Evolutionary conservation across 1,284 basidiomycete species (phyloP).

Genomic region (Boletus semigastroideus): DNA sequence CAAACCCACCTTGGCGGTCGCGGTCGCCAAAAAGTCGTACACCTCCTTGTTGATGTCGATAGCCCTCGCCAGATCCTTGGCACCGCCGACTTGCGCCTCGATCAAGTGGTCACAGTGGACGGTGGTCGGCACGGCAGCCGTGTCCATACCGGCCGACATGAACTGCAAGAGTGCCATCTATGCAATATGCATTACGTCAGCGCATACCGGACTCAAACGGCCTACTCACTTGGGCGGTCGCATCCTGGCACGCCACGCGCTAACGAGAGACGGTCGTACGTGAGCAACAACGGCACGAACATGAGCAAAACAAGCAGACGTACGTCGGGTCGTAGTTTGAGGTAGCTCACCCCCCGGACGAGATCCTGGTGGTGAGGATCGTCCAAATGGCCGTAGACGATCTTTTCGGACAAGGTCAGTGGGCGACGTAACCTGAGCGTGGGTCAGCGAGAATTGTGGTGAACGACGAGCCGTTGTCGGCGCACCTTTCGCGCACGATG

Average conservation of each 20-base stretch:
- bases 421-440: constrained; percentile 80
- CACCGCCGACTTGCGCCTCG: constrained; percentile 94
- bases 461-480: constrained; percentile 12
- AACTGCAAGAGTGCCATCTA: constrained; percentile 99
- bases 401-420: constrained; percentile 96
- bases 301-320: constrained; percentile 29
- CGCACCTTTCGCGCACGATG: constrained; percentile 78
- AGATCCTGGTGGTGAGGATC: constrained; percentile 92
- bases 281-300: too few relatives aligned
- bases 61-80: constrained; percentile 91
- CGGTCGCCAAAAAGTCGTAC: constrained; percentile 98
- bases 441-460: background rate
- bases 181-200: constrained; percentile 47
- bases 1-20: constrained; percentile 81
- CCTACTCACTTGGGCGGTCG: constrained; percentile 83
- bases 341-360: constrained; percentile 83
- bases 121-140: constrained; percentile 95
- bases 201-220: constrained; percentile 16
- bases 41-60: constrained; percentile 98
- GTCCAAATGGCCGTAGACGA: constrained; percentile 97
- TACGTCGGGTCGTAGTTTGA: constrained; percentile 95
- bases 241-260: constrained; percentile 99
- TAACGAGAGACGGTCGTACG: constrained; percentile 36
- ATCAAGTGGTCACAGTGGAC: constrained; percentile 99
- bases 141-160: constrained; percentile 99